These are phyloP conservation scores for Physcomitrium patens DNA, from an alignment of 225 moss, liverwort and hornwort genomes.

Conservation along the genomic window DNA sequence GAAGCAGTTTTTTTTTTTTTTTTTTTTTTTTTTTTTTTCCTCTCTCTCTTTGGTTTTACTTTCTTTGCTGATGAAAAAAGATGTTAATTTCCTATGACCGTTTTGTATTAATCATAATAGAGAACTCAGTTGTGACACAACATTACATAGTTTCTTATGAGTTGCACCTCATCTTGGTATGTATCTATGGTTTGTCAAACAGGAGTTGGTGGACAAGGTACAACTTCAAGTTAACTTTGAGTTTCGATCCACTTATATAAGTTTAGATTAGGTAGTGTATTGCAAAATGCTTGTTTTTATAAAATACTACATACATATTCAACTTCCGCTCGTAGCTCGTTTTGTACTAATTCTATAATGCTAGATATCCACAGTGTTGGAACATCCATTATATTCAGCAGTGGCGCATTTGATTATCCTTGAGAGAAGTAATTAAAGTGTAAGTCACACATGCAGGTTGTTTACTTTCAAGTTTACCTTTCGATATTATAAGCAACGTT, in stretches of 20 bases:
- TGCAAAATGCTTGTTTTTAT: constrained; percentile 5
- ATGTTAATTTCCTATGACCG: neutral
- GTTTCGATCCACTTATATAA: constrained; percentile 2
- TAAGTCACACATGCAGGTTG: constrained; percentile 64
- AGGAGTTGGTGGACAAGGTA: constrained; percentile 74
- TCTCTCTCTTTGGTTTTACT: constrained; percentile 5
- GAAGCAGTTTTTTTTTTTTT: no score
- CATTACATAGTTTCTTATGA: constrained; percentile 29
- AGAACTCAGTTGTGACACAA: constrained; percentile 13
- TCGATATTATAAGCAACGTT: constrained; percentile 80
- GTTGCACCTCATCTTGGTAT: constrained; percentile 25
- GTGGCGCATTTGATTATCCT: neutral
- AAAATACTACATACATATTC: neutral
- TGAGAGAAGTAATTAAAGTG: constrained; percentile 24
- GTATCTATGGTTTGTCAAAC: constrained; percentile 19
- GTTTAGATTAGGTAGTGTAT: neutral
- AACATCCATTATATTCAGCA: neutral
- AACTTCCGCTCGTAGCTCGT: neutral
- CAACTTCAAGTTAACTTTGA: constrained; percentile 12
- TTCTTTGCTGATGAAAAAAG: neutral
- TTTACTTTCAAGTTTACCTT: constrained; percentile 88
- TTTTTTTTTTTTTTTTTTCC: no score
- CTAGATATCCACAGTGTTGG: neutral
- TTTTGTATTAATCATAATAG: neutral
- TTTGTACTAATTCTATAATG: neutral